phyloP scores from a whole-genome alignment of 306 rosid genomes.

The Malus orientalis region DNA sequence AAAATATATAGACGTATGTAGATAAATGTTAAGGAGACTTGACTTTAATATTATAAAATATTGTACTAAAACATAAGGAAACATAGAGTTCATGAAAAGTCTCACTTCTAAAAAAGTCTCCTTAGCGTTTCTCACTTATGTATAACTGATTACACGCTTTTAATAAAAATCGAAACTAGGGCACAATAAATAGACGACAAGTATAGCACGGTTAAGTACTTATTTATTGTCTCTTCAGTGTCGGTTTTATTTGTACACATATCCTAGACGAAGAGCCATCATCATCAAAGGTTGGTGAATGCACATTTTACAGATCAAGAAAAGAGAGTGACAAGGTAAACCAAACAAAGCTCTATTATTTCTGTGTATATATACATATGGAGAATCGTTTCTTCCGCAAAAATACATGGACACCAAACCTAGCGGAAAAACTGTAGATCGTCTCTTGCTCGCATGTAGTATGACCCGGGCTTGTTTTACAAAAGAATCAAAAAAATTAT shows the following conservation, averaged over 20 bases:
- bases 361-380: neutral
- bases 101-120: rapidly evolving
- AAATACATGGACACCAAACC: neutral
- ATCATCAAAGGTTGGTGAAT: neutral
- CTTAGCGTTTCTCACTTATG: no score
- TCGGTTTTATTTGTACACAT: neutral
- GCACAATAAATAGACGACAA: no score
- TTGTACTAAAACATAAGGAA: no score
- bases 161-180: no score
- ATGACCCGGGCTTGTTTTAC: neutral
- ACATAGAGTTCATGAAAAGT: rapidly evolving
- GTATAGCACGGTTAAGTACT: no score
- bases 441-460: conserved; percentile 4
- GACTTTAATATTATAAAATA: no score
- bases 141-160: no score
- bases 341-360: neutral
- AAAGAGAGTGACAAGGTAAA: neutral
- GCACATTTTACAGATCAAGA: neutral
- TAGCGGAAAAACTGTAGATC: neutral
- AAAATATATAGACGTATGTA: no score
- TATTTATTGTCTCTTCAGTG: no score
- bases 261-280: neutral
- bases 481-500: conserved; percentile 27
- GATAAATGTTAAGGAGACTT: no score
- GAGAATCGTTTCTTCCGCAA: neutral